phyloP scores from a whole-genome alignment of 192 early-diverging fungal genomes.

The Gonapodya sp. region DNA sequence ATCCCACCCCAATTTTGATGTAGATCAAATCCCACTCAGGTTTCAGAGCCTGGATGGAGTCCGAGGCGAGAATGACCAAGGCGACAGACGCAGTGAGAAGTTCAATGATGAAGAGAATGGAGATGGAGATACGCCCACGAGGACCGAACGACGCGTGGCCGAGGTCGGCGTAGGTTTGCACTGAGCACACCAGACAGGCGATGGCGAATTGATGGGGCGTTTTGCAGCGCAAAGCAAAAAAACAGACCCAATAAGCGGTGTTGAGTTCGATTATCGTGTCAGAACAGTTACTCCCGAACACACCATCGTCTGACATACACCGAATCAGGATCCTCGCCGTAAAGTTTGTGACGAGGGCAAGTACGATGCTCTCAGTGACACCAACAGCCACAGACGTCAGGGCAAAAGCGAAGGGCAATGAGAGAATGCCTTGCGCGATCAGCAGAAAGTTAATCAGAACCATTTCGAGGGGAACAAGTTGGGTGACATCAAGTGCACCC shows the following conservation, averaged over 20 bases:
- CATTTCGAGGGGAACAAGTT: too few relatives aligned
- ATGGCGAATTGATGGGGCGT: background rate
- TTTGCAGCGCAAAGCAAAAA: too few relatives aligned
- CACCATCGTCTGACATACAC: background rate
- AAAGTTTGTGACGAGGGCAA: background rate
- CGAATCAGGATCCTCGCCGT: background rate
- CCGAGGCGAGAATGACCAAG: background rate
- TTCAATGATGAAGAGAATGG: slow-evolving; percentile 5
- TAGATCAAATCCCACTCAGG: background rate
- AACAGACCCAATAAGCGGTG: too few relatives aligned
- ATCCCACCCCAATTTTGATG: background rate
- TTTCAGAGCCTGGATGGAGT: background rate
- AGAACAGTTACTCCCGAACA: background rate
- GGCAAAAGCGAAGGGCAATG: background rate
- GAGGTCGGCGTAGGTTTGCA: slow-evolving; percentile 7
- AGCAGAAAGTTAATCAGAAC: too few relatives aligned
- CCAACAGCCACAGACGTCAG: slow-evolving; percentile 4
- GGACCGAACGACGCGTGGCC: background rate
- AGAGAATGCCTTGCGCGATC: background rate
- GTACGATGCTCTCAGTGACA: background rate
- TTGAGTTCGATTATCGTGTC: too few relatives aligned
- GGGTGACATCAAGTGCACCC: too few relatives aligned
- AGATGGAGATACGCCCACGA: slow-evolving; percentile 4
- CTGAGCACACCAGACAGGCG: background rate
- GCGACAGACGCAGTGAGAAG: slow-evolving; percentile 3